Percentiles rank a stretch among this genome's conserved stretches.
These are phyloP conservation scores for Sarcodon sp. DNA, from an alignment of 768 basidiomycete genomes.

Conservation along the genomic window DNA sequence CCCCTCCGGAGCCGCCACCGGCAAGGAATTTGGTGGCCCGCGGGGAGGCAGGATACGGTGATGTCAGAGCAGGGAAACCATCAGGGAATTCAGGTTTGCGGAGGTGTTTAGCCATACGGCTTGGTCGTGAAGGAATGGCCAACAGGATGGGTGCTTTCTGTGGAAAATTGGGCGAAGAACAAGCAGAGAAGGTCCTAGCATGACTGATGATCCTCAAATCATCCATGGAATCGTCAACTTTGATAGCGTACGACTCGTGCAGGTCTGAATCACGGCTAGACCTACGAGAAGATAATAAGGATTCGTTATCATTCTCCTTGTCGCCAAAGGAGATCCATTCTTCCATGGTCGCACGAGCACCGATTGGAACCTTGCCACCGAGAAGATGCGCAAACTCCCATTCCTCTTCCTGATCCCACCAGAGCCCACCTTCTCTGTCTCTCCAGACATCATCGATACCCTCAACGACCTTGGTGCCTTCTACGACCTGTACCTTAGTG, in stretches of 20 bases:
- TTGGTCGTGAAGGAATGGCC: conserved; percentile 20
- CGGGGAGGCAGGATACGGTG: conserved; percentile 4
- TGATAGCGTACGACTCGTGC: conserved; percentile 35
- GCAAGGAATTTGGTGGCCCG: conserved; percentile 8
- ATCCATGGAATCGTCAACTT: conserved; percentile 17
- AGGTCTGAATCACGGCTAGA: conserved; percentile 44
- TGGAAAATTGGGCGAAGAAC: conserved; percentile 16
- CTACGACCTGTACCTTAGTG: conserved; percentile 9
- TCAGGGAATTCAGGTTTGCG: conserved; percentile 23
- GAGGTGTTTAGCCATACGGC: conserved; percentile 22
- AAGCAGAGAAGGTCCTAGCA: conserved; percentile 14
- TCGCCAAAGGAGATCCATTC: conserved; percentile 31
- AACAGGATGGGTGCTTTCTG: conserved; percentile 17
- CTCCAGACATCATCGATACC: conserved; percentile 41
- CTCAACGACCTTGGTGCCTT: conserved; percentile 9
- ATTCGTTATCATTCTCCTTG: conserved; percentile 22
- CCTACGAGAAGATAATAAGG: conserved; percentile 15
- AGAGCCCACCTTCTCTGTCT: conserved; percentile 49
- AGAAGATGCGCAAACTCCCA: conserved; percentile 57
- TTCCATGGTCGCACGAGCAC: conserved; percentile 16
- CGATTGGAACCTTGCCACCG: conserved; percentile 19
- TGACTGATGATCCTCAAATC: conserved; percentile 15
- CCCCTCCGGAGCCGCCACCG: conserved; percentile 4
- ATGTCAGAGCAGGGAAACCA: conserved; percentile 15
- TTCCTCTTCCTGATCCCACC: conserved; percentile 65